Conservation (phyloP, 768 basidiomycete species). For the Pleurotus cornucopiae region DNA sequence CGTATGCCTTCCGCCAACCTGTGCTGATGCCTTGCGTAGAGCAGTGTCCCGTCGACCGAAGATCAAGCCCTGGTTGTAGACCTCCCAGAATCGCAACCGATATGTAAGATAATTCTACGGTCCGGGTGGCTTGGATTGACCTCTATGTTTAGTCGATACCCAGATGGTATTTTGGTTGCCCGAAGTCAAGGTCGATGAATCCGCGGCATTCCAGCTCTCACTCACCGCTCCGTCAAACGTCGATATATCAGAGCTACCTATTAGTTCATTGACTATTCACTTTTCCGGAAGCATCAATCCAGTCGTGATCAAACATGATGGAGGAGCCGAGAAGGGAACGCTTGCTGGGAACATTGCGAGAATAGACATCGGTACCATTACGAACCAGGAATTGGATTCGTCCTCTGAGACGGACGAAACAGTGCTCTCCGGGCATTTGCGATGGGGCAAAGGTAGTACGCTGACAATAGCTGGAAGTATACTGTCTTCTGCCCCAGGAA, state of each 20-base stretch:
- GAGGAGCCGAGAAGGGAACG: conserved; percentile 3
- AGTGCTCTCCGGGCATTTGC: conserved; percentile 38
- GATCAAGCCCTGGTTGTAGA: conserved; percentile 59
- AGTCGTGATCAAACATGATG: conserved; percentile 45
- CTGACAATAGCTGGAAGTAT: conserved; percentile 63
- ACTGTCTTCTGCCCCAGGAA: conserved; percentile 41
- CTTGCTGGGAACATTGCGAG: conserved; percentile 25
- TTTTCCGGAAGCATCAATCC: conserved; percentile 50
- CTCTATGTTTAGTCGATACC: conserved; percentile 49
- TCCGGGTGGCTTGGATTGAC: no score
- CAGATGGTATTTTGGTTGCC: conserved; percentile 68
- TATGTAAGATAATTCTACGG: conserved; percentile 43
- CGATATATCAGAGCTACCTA: conserved; percentile 52
- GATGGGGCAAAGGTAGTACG: conserved; percentile 52
- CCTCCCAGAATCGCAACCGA: conserved; percentile 55
- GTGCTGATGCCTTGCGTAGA: conserved; percentile 35
- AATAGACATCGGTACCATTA: conserved; percentile 44
- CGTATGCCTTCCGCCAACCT: not conserved
- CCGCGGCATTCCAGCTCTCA: conserved; percentile 71
- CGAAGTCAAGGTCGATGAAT: conserved; percentile 55
- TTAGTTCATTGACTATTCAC: conserved; percentile 55
- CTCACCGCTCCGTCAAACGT: conserved; percentile 49
- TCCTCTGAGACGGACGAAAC: conserved; percentile 12
- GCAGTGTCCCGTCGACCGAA: conserved; percentile 59
- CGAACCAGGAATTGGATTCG: conserved; percentile 12